phyloP scores from a whole-genome alignment of 2,329 filamentous ascomycete genomes.

The Hymenoscyphus scutula region DNA sequence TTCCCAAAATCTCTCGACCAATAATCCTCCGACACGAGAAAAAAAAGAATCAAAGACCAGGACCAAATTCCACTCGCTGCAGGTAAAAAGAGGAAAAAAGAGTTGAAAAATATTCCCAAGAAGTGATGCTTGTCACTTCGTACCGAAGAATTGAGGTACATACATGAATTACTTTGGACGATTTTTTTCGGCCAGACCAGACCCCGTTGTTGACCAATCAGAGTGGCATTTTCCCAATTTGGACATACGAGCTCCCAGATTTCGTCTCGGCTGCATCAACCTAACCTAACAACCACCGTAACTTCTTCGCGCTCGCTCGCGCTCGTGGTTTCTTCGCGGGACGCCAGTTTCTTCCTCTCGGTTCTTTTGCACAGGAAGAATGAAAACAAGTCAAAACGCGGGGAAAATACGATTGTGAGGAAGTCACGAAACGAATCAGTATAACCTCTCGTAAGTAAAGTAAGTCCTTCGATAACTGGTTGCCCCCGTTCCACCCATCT shows the following conservation, averaged over 20 bases:
- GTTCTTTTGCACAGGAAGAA: slow-evolving; percentile 19
- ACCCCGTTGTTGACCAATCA: slow-evolving; percentile 16
- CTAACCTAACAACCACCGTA: slow-evolving; percentile 13
- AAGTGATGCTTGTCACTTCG: slow-evolving; percentile 12
- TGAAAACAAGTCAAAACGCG: slow-evolving; percentile 29
- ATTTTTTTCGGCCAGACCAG: neutral
- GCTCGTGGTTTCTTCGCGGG: neutral
- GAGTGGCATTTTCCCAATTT: slow-evolving; percentile 19
- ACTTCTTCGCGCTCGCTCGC: slow-evolving; percentile 14
- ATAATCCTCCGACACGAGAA: slow-evolving; percentile 20
- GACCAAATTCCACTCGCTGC: neutral
- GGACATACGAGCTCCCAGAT: slow-evolving; percentile 25
- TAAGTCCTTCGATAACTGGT: slow-evolving; percentile 15
- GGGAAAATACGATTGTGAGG: slow-evolving; percentile 15
- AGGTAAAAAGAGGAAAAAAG: too few relatives aligned
- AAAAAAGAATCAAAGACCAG: slow-evolving; percentile 10
- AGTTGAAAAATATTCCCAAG: too few relatives aligned
- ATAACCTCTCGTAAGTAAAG: slow-evolving; percentile 12
- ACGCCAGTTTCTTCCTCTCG: slow-evolving; percentile 6
- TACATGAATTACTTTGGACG: slow-evolving; percentile 9
- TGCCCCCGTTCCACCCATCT: slow-evolving; percentile 16
- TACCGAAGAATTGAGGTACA: slow-evolving; percentile 12
- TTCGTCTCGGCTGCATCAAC: slow-evolving; percentile 15
- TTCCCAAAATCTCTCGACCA: slow-evolving; percentile 14
- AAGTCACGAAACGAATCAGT: slow-evolving; percentile 17